These are phyloP conservation scores for Myxozyma mucilagina DNA, from an alignment of 805 yeast species.

Conservation along the genomic window DNA sequence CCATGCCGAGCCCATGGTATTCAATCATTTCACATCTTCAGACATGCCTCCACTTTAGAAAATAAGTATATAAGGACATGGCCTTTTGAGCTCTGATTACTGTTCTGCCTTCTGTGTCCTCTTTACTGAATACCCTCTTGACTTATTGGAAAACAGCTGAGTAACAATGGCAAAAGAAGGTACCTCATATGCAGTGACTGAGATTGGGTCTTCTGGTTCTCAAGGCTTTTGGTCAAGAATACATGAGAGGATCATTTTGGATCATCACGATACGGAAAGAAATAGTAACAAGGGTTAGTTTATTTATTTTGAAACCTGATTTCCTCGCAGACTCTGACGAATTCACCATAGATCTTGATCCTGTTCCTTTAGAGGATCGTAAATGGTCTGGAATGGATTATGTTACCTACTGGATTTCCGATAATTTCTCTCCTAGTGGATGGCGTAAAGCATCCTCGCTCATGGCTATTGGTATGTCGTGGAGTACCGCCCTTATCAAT, in stretches of 20 bases:
- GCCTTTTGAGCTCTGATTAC: not conserved
- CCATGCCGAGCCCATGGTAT: not conserved
- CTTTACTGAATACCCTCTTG: not conserved
- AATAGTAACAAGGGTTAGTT: constrained; percentile 10
- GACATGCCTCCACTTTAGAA: no score
- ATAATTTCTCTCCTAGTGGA: constrained; percentile 23
- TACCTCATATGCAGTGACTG: not conserved
- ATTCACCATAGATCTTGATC: constrained; percentile 25
- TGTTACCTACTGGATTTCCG: constrained; percentile 29
- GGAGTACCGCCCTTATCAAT: constrained; percentile 24
- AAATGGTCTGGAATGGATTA: constrained; percentile 45
- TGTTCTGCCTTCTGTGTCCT: not conserved
- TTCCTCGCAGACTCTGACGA: not conserved
- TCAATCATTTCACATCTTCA: no score
- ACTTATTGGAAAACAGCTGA: not conserved
- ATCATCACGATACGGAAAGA: not conserved
- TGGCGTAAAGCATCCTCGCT: constrained; percentile 32
- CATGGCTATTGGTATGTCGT: constrained; percentile 31
- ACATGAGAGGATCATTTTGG: constrained; percentile 10
- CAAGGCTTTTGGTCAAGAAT: constrained; percentile 14
- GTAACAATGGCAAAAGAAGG: not conserved
- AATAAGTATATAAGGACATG: not conserved
- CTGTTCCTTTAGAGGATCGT: constrained; percentile 39
- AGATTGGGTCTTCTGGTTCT: not conserved
- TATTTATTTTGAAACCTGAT: not conserved